A percentile compares a stretch with the other conserved stretches of the same genome.
Conservation (phyloP, 345 rosid species). For the Eutrema japonicum region DNA sequence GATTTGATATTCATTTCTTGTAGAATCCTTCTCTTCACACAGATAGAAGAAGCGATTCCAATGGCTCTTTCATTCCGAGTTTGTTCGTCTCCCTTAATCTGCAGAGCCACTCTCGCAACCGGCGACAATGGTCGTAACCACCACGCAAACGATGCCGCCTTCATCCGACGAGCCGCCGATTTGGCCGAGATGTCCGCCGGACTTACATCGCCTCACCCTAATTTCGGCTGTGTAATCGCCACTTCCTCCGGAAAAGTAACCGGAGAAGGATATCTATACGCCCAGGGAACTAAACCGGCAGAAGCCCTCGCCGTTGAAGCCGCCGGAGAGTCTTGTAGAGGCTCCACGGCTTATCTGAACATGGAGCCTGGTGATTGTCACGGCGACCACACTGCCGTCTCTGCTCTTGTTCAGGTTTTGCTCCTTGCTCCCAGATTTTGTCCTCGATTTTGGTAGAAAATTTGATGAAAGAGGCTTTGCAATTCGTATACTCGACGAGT, state of each 20-base stretch:
- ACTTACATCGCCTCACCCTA: conserved; percentile 86
- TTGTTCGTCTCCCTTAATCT: conserved; percentile 41
- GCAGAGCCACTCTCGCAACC: conserved; percentile 43
- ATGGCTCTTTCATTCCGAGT: conserved; percentile 51
- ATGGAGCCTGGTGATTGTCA: conserved; percentile 96
- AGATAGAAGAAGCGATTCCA: conserved; percentile 7
- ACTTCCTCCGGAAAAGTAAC: conserved; percentile 57
- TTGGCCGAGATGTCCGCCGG: conserved; percentile 82
- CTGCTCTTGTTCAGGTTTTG: conserved; percentile 85
- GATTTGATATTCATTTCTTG: too few relatives aligned
- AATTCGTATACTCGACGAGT: conserved; percentile 54
- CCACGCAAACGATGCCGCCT: conserved; percentile 57
- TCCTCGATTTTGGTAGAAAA: not conserved
- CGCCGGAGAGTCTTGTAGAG: conserved; percentile 58
- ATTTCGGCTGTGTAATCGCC: conserved; percentile 82
- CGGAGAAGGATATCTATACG: conserved; percentile 85
- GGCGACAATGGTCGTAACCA: conserved; percentile 26
- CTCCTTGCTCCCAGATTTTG: not conserved
- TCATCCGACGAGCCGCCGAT: conserved; percentile 68
- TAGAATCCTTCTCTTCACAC: not conserved
- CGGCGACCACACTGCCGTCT: conserved; percentile 79
- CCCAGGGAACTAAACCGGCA: conserved; percentile 86
- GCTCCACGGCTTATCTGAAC: conserved; percentile 79
- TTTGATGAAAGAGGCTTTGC: not conserved
- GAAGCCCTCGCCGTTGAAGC: conserved; percentile 77